These are phyloP conservation scores for Alternaria arbusti DNA, from an alignment of 2,329 filamentous ascomycete genomes.

Conservation along the genomic window DNA sequence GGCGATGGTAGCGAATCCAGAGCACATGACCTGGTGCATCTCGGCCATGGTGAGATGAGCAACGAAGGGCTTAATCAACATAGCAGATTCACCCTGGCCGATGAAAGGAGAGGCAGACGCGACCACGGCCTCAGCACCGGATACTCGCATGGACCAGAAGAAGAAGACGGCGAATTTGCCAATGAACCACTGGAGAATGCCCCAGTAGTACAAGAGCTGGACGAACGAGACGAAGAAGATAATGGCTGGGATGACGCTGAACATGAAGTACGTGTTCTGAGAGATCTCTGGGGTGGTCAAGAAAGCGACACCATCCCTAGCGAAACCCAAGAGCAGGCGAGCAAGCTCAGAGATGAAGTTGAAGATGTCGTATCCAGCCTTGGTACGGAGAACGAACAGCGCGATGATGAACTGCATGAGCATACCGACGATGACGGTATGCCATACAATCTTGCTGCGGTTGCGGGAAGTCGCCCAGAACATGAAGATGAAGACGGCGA, in stretches of 20 bases:
- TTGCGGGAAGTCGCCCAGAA: conserved; percentile 77
- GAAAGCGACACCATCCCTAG: conserved; percentile 75
- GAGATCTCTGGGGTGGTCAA: conserved; percentile 62
- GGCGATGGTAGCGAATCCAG: conserved; percentile 90
- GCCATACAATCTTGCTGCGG: conserved; percentile 61
- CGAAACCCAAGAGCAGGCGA: conserved; percentile 76
- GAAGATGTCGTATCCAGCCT: conserved; percentile 87
- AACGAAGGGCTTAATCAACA: conserved; percentile 88
- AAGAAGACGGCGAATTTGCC: conserved; percentile 87
- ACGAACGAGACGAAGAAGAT: conserved; percentile 97
- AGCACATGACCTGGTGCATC: conserved; percentile 91
- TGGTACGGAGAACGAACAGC: conserved; percentile 83
- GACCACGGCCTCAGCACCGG: conserved; percentile 91
- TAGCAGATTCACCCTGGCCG: conserved; percentile 90
- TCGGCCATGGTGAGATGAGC: conserved; percentile 85
- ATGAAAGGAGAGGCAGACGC: conserved; percentile 93
- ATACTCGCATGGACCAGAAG: conserved; percentile 87
- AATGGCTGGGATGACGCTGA: conserved; percentile 83
- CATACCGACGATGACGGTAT: conserved; percentile 81
- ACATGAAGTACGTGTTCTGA: conserved; percentile 70
- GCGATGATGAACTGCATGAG: conserved; percentile 86
- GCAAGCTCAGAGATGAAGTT: conserved; percentile 82
- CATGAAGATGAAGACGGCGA: conserved; percentile 70
- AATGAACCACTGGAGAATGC: conserved; percentile 87
- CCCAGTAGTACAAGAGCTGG: conserved; percentile 81